Base-by-base conservation (phyloP, 768 basidiomycete genomes). In the Boletus barrowsii region DNA sequence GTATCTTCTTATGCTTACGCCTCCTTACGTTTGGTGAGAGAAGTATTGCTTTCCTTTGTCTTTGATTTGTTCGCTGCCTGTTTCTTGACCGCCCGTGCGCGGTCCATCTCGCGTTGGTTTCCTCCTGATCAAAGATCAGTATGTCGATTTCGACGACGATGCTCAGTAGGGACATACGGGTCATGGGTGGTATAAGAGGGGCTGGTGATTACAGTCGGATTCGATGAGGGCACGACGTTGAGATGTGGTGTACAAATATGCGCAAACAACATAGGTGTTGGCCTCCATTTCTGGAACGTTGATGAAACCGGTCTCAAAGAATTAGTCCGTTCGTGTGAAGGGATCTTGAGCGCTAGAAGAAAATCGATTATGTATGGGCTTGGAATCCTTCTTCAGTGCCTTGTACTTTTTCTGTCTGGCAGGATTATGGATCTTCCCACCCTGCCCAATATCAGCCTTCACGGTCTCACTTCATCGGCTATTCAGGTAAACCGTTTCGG, bases 81-180 rank as follows among this genome's bases (percentile, higher is more conserved):
- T 72, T 88, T 90, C 76, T 92, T 92, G 74, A 83, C 83, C 14
- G 87, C 83, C 67, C 83, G 85, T 20, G 73, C 71, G 59, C 90
- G 87, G 69, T 87, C 90, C 70, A 73, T 77, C 8, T 92, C 90
- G 49, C 90, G 82, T 69, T 91, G 89, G 67, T 92, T 90, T 62
- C 90, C 90, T 64, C 90, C 90, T 91, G 62, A 58, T 57, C 20
- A 15, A 18, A 45, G n/a, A 67, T 68, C 55, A 62, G 47, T 14
- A 32, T 20, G 8, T 26, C 13, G 3, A 33, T 22, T 29, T n/a
- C 5, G 39, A 33, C n/a, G 32, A 49, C 1, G 11, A 7, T 29
- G 24, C 15, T 32, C 20, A 40, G 40, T 42, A 45, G 57, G 36
- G 9, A 78, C 81, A 71, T 71, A 83, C 83, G 77, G 60, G 83